A percentile compares a stretch with the other conserved stretches of the same genome.
phyloP scores from a whole-genome alignment of 768 basidiomycete species.

The Mycena sanguinolenta region DNA sequence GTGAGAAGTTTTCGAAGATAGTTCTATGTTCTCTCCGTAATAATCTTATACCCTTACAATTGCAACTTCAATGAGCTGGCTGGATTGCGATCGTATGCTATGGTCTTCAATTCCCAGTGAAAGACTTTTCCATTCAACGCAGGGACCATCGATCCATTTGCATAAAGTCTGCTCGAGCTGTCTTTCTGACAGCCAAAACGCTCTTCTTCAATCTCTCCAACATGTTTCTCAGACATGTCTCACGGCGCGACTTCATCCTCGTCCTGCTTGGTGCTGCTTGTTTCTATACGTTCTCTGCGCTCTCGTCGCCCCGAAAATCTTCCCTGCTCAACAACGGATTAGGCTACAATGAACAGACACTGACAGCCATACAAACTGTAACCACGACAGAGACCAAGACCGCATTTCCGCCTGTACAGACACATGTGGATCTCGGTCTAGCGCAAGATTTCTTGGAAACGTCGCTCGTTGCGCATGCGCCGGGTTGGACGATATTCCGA shows the following conservation, averaged over 20 bases:
- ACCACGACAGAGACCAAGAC: conserved; percentile 4
- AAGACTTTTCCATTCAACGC: no score
- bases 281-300: conserved; percentile 58
- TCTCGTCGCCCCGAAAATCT: conserved; percentile 28
- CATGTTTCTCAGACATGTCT: conserved; percentile 48
- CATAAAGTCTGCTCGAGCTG: no score
- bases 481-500: conserved; percentile 88
- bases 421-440: conserved; percentile 32
- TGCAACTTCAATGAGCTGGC: no score
- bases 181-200: not conserved
- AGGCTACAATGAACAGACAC: conserved; percentile 14
- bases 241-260: conserved; percentile 61
- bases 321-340: conserved; percentile 46
- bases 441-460: conserved; percentile 61
- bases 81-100: no score
- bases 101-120: no score
- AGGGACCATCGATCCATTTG: no score
- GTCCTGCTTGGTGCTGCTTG: conserved; percentile 60
- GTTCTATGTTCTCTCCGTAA: no score
- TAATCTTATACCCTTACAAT: no score
- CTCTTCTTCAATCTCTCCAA: not conserved
- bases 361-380: conserved; percentile 20
- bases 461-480: conserved; percentile 71
- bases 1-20: no score
- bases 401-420: conserved; percentile 4